A percentile compares a stretch with the other conserved stretches of the same genome.
Conservation (phyloP, 2,329 filamentous ascomycete genomes). For the Colletotrichum liriopes region DNA sequence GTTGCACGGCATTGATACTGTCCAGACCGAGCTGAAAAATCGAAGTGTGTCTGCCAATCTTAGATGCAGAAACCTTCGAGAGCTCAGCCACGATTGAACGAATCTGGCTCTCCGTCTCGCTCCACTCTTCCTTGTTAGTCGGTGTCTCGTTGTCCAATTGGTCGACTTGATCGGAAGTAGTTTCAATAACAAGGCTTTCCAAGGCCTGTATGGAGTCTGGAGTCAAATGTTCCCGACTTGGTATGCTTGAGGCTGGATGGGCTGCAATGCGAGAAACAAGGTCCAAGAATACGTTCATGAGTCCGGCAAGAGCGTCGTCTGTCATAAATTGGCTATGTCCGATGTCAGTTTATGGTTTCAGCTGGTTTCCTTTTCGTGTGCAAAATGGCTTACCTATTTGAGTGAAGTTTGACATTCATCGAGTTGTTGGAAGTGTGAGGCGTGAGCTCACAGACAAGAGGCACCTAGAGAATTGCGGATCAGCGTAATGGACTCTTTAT, state of each 20-base stretch:
- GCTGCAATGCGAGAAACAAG: constrained; percentile 29
- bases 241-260: constrained; percentile 39
- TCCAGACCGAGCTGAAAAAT: constrained; percentile 93
- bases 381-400: constrained; percentile 60
- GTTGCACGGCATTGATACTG: constrained; percentile 88
- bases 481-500: background rate
- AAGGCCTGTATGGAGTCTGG: constrained; percentile 43
- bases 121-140: constrained; percentile 33
- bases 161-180: background rate
- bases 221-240: constrained; percentile 46
- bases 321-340: constrained; percentile 8
- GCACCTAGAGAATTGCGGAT: constrained; percentile 61
- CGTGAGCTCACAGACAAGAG: constrained; percentile 82
- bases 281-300: constrained; percentile 11
- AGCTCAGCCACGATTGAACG: constrained; percentile 31
- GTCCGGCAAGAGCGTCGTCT: background rate
- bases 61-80: background rate
- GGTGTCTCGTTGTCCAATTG: background rate
- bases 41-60: constrained; percentile 74
- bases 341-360: background rate
- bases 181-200: constrained; percentile 39
- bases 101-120: constrained; percentile 42
- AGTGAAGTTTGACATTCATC: constrained; percentile 75
- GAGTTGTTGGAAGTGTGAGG: constrained; percentile 68
- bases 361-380: constrained; percentile 10